Base-by-base conservation (phyloP, 2,329 filamentous ascomycete species). In the Raffaelea ambrosiae region DNA sequence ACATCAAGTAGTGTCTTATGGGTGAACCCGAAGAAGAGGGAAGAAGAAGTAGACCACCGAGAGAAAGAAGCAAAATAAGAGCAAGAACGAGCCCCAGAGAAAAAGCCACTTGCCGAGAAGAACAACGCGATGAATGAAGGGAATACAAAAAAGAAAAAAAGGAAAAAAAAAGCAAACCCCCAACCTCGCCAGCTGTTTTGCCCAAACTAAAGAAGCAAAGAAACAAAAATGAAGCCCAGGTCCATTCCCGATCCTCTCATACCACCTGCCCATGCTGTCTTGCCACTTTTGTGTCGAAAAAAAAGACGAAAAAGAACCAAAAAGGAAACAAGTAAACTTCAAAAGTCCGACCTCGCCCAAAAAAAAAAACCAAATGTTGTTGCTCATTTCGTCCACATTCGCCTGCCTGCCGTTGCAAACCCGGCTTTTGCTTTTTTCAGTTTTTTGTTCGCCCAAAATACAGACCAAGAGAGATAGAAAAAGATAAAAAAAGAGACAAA, bases 221-320 rank as follows among this genome's bases (percentile, higher is more conserved):
- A 43, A 40, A 49, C 50, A 53, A 46, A 29, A 35, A 38, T 5
- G 16, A 38, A 29, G 7, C 26, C 26, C 7, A 13, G 13, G 13
- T 29, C 26, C 26, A 29, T 29, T 29, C 7, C 26, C 26, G 26
- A 29, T 13, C 40, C 22, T 42, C 21, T 21, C 14, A 21, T 20
- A n/a, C n/a, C 29, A 8, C 29, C 35, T 14, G 14, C 16, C 16
- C 35, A 19, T 16, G 14, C 35, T 38, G 8, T 33, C 29, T 14
- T 14, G 22, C 22, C n/a, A n/a, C 14, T 43, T 19, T 43, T 19
- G 40, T 19, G 13, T 19, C 11, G 11, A 36, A 35, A 26, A 23
- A 11, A 14, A 11, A 31, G 11, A 13, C 41, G 20, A 38, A 31
- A 39, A 18, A 45, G 10, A 42, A 31, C 11, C 20, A 33, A 40